These are phyloP conservation scores for Citrus medica DNA, from an alignment of 345 rosid genomes.

Conservation along the genomic window DNA sequence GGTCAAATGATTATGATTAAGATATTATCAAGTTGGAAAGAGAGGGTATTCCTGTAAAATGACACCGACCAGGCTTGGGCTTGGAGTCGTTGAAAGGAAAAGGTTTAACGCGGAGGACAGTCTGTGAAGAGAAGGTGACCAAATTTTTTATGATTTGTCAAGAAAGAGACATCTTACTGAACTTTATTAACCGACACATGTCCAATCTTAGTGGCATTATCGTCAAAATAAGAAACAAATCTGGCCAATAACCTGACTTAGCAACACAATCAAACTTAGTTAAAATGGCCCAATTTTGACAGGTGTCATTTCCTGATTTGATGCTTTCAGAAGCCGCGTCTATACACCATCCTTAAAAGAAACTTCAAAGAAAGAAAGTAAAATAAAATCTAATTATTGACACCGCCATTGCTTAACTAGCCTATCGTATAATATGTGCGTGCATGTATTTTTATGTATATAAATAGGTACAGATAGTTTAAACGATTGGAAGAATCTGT, in stretches of 20 bases:
- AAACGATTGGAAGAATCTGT: constrained; percentile 14
- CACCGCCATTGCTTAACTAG: constrained; percentile 13
- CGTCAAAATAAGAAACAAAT: neutral
- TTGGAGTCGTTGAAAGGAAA: constrained; percentile 12
- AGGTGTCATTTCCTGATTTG: constrained; percentile 3
- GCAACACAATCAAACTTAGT: neutral
- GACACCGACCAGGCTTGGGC: constrained; percentile 4
- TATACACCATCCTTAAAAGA: constrained; percentile 9
- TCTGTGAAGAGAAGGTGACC: constrained; percentile 12
- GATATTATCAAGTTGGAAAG: neutral
- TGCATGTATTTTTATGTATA: neutral
- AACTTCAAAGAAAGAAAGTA: constrained; percentile 16
- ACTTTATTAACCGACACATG: constrained; percentile 19
- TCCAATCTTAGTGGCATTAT: neutral
- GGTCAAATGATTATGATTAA: neutral
- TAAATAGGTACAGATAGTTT: neutral
- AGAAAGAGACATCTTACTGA: constrained; percentile 27
- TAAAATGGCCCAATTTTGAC: neutral
- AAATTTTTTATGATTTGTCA: constrained; percentile 8
- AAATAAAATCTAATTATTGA: neutral
- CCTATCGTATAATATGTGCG: neutral
- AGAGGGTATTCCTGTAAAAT: constrained; percentile 22
- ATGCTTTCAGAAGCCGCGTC: neutral
- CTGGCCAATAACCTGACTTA: neutral
- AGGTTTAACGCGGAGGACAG: neutral